These are phyloP conservation scores for Pseudogymnoascus sp. DNA, from an alignment of 2,329 filamentous ascomycete genomes.

Conservation along the genomic window DNA sequence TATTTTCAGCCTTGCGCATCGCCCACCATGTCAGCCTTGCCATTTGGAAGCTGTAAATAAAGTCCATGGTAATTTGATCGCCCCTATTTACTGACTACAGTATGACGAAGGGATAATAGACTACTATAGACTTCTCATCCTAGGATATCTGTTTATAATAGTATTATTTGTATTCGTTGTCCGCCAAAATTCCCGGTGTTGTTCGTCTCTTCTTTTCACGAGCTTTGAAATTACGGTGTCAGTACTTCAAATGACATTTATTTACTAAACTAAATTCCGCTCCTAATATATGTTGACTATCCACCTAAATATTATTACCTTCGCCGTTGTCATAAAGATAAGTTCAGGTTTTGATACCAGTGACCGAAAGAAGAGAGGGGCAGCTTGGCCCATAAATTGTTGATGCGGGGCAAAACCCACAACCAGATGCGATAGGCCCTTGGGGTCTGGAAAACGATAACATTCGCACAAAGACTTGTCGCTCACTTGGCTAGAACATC, in stretches of 20 bases:
- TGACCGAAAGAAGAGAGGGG: neutral
- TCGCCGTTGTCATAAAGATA: neutral
- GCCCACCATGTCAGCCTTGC: neutral
- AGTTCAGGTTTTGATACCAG: neutral
- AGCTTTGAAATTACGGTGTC: neutral
- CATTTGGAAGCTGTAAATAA: neutral
- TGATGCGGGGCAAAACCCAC: slow-evolving; percentile 7
- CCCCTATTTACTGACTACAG: neutral
- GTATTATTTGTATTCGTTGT: neutral
- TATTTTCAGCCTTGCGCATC: neutral
- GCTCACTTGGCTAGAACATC: neutral
- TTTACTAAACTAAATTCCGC: too few relatives aligned
- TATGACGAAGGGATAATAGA: neutral
- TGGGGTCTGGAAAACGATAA: neutral
- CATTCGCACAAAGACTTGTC: neutral
- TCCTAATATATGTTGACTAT: neutral
- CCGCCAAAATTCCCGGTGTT: neutral
- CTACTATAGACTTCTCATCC: neutral
- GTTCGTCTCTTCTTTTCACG: neutral
- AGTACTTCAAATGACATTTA: neutral
- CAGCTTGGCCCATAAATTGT: neutral
- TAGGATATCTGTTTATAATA: neutral
- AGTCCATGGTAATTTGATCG: neutral
- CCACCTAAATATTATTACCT: neutral
- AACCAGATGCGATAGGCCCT: neutral